A percentile compares a stretch with the other conserved stretches of the same genome.
These are phyloP conservation scores for Echinochloa phyllopogon DNA, from an alignment of 176 grass and related monocot genomes.

Conservation along the genomic window DNA sequence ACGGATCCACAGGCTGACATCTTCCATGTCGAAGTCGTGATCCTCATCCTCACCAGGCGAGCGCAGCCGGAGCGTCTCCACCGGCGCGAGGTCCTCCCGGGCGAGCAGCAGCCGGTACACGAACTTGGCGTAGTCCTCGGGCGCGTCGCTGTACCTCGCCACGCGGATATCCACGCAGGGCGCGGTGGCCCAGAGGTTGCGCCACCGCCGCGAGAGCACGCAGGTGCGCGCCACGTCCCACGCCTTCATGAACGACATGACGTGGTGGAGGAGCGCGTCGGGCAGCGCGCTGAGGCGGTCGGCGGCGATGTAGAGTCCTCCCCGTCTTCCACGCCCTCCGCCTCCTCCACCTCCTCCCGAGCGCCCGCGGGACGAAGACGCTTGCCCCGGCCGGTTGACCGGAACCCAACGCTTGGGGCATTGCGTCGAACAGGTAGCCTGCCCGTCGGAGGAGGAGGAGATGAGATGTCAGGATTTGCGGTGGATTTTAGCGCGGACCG, in stretches of 20 bases:
- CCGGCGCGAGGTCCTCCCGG: not conserved
- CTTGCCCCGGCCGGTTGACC: not conserved
- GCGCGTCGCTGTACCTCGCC: not conserved
- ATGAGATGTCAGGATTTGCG: not conserved
- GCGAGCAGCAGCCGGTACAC: conserved; percentile 8
- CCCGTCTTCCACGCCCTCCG: no score
- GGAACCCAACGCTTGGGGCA: conserved; percentile 1
- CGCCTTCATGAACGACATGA: conserved; percentile 42
- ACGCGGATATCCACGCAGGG: conserved; percentile 23
- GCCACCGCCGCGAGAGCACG: conserved; percentile 23
- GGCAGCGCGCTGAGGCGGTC: conserved; percentile 52
- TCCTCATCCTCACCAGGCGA: not conserved
- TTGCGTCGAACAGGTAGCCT: conserved; percentile 5
- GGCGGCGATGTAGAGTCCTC: not conserved
- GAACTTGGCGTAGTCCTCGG: not conserved
- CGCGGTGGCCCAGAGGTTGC: conserved; percentile 30
- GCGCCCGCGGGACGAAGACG: not conserved
- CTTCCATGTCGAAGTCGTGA: not conserved
- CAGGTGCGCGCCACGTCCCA: conserved; percentile 26
- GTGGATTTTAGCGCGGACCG: not conserved
- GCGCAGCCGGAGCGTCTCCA: conserved; percentile 35
- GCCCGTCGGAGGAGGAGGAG: not conserved
- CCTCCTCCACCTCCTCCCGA: not conserved
- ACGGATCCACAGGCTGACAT: conserved; percentile 24
- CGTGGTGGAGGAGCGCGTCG: conserved; percentile 40